Evolutionary conservation across 2,329 filamentous ascomycete species (phyloP), one percentile per base, ranked within the genome.

Genomic region (Aspergillus versicolor): DNA sequence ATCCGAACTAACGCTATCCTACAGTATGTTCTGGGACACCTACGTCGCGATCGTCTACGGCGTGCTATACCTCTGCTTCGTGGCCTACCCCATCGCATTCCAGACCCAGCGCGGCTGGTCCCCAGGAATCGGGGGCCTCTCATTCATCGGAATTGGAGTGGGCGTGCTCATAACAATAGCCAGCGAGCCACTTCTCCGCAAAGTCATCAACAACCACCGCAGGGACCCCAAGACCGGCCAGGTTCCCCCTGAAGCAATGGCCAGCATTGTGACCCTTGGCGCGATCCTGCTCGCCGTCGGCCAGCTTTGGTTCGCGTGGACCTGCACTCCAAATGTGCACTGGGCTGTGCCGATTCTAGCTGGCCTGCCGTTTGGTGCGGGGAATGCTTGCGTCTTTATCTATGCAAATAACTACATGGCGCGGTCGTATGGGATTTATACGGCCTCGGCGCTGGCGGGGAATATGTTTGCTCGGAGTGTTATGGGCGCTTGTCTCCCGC

Each of bases 251-350:
- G 92, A 96, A 72, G 87, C 90, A 0, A 90, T 88, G 57, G 89
- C 91, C 3, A 83, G 84, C 46, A 81, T 92, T 49, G 88, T 96
- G 69, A 88, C 86, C 62, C 82, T 95, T n/a, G 90, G 88, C 3
- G 84, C 89, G 0, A 71, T 92, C 1, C 77, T 89, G 1, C 84
- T 88, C 0, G 88, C 91, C 0, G 71, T 90, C 2, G 91, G 91
- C 6, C 87, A 95, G 72, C 81, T 96, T 17, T 88, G 87, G 70
- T 96, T 96, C 69, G 84, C 89, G 0, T 95, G 90, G 91, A 95
- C 91, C 0, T 91, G 86, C 56, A 84, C 90, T 0, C 91, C 91
- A 0, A 75, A 74, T 0, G 88, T 93, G 22, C 91, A 92, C 71
- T 94, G 89, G 88, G 84, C 90, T 13, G 79, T 84, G n/a, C 87